These are phyloP conservation scores for Mycosphaerella sp. DNA, from an alignment of 2,329 filamentous ascomycete genomes.

Conservation along the genomic window DNA sequence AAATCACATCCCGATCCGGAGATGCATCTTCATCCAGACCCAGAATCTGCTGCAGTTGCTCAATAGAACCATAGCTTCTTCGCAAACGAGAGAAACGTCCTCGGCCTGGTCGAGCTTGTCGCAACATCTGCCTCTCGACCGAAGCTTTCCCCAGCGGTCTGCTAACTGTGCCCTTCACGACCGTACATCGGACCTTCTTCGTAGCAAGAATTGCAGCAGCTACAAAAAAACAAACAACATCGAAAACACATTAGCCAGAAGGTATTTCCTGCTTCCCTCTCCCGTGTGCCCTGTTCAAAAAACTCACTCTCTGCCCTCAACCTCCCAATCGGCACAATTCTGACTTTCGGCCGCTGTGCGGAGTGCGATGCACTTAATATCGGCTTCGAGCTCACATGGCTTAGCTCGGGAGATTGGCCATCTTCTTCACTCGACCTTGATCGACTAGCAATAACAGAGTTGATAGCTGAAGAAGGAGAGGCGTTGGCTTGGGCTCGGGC, in stretches of 20 bases:
- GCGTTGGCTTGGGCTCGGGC: not conserved
- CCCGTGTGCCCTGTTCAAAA: too few relatives aligned
- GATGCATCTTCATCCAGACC: not conserved
- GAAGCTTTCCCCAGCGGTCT: too few relatives aligned
- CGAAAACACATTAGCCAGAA: too few relatives aligned
- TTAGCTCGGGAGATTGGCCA: too few relatives aligned
- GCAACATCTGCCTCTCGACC: not conserved
- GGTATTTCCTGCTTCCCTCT: too few relatives aligned
- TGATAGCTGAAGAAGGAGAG: not conserved
- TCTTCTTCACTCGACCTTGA: too few relatives aligned
- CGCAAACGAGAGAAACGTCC: not conserved
- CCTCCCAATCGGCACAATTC: not conserved
- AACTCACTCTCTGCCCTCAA: not conserved
- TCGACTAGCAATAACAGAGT: too few relatives aligned
- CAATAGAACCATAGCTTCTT: not conserved
- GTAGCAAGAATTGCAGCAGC: too few relatives aligned
- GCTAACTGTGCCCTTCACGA: too few relatives aligned
- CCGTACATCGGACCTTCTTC: too few relatives aligned
- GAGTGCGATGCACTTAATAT: not conserved
- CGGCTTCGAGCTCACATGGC: not conserved
- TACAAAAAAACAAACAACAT: too few relatives aligned
- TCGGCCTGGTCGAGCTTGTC: not conserved
- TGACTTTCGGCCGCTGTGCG: not conserved
- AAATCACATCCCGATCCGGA: conserved; percentile 2
- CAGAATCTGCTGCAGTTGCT: not conserved